These are phyloP conservation scores for Purshia tridentata DNA, from an alignment of 306 rosid species.

Conservation along the genomic window DNA sequence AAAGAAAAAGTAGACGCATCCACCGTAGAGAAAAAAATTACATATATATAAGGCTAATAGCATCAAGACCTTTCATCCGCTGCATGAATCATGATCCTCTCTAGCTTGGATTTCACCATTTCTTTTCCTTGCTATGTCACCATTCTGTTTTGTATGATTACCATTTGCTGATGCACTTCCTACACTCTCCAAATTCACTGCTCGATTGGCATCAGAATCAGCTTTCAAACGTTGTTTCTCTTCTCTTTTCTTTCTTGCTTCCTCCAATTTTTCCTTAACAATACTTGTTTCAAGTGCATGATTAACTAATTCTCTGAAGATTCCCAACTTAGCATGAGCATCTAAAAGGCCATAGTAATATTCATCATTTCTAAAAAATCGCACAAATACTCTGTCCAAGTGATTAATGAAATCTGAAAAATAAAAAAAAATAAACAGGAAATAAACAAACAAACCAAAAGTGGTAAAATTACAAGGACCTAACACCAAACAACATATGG, in stretches of 20 bases:
- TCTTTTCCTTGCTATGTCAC: conserved; percentile 32
- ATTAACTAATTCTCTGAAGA: conserved; percentile 64
- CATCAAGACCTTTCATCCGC: conserved; percentile 49
- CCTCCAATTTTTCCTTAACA: conserved; percentile 67
- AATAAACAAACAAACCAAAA: not conserved
- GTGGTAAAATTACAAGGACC: not conserved
- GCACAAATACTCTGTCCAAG: conserved; percentile 80
- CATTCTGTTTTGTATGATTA: conserved; percentile 41
- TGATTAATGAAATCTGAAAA: conserved; percentile 75
- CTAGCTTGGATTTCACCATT: conserved; percentile 45
- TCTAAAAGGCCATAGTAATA: conserved; percentile 81
- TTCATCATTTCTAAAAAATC: conserved; percentile 74
- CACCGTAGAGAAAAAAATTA: conserved; percentile 18
- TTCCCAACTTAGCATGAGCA: conserved; percentile 56
- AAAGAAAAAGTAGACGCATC: no score
- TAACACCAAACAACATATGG: not conserved
- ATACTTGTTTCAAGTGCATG: conserved; percentile 53
- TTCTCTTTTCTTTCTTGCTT: conserved; percentile 69
- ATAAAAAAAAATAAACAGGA: conserved; percentile 12
- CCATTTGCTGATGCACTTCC: conserved; percentile 32
- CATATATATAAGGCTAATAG: not conserved
- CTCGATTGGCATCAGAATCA: conserved; percentile 45
- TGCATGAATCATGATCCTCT: conserved; percentile 43
- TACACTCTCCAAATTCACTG: conserved; percentile 17
- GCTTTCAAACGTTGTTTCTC: conserved; percentile 59